Evolutionary conservation across 441 rosid genomes (phyloP).

Genomic region (Gossypium laxum): DNA sequence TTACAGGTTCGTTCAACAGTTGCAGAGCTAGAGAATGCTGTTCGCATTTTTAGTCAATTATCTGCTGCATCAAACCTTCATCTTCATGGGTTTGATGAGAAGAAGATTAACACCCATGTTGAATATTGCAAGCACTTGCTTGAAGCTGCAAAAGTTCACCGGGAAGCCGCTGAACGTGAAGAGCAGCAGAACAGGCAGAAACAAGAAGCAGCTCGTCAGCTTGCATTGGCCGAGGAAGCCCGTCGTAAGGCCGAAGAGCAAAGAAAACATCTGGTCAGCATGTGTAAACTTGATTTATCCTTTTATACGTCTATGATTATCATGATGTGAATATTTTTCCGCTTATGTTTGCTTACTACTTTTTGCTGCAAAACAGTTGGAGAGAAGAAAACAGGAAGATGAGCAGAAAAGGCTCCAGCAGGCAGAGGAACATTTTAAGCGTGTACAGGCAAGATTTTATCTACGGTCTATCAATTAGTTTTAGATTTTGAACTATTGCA

Average conservation of each 20-base stretch:
- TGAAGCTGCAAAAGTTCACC: constrained; percentile 86
- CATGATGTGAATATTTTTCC: not conserved
- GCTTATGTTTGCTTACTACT: constrained; percentile 15
- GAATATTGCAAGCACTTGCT: constrained; percentile 94
- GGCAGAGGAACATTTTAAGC: constrained; percentile 85
- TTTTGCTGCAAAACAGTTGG: constrained; percentile 53
- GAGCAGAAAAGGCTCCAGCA: constrained; percentile 75
- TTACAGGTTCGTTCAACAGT: constrained; percentile 85
- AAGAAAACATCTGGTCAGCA: constrained; percentile 71
- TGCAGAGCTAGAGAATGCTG: constrained; percentile 93
- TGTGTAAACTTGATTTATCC: constrained; percentile 12
- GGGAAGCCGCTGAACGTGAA: constrained; percentile 92
- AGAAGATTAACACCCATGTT: constrained; percentile 94
- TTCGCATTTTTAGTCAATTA: constrained; percentile 73
- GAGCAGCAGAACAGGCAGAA: constrained; percentile 90
- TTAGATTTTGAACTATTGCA: not conserved
- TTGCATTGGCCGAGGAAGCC: constrained; percentile 96
- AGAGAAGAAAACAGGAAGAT: constrained; percentile 90
- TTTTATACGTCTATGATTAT: constrained; percentile 7
- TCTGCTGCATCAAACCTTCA: constrained; percentile 92
- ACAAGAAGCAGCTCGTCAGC: constrained; percentile 90
- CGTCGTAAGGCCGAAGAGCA: constrained; percentile 98
- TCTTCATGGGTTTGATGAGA: constrained; percentile 89
- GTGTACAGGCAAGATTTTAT: constrained; percentile 55
- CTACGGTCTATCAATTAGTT: not conserved